Conservation (phyloP, 257 asterid species). For the Handroanthus guayacan region DNA sequence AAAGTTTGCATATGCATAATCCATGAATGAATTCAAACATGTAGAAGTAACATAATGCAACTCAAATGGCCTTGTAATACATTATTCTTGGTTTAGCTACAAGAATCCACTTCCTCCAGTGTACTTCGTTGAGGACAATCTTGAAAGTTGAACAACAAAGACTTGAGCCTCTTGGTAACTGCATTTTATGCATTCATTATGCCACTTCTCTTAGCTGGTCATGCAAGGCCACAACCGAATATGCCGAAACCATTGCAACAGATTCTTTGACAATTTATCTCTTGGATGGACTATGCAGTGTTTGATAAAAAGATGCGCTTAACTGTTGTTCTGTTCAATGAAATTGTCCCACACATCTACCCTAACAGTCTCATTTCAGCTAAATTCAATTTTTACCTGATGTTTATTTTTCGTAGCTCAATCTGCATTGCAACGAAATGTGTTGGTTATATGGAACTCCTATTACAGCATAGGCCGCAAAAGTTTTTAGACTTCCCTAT, state of each 20-base stretch:
- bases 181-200: background rate
- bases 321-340: background rate
- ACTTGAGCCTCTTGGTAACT: background rate
- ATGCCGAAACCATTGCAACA: background rate
- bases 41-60: slow-evolving; percentile 7
- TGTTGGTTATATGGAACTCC: background rate
- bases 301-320: background rate
- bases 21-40: slow-evolving; percentile 9
- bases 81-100: slow-evolving; percentile 6
- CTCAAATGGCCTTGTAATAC: background rate
- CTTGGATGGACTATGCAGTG: background rate
- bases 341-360: background rate
- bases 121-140: slow-evolving; percentile 2
- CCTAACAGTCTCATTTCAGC: background rate
- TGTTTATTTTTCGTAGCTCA: background rate
- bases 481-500: background rate
- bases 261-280: background rate
- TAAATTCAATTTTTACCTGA: background rate
- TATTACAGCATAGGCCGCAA: background rate
- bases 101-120: slow-evolving; percentile 27
- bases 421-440: background rate
- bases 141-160: background rate
- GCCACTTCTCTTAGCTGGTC: slow-evolving; percentile 7
- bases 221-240: background rate
- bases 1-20: background rate